phyloP scores from a whole-genome alignment of 2,329 filamentous ascomycete genomes.

The Penicillium sp. region DNA sequence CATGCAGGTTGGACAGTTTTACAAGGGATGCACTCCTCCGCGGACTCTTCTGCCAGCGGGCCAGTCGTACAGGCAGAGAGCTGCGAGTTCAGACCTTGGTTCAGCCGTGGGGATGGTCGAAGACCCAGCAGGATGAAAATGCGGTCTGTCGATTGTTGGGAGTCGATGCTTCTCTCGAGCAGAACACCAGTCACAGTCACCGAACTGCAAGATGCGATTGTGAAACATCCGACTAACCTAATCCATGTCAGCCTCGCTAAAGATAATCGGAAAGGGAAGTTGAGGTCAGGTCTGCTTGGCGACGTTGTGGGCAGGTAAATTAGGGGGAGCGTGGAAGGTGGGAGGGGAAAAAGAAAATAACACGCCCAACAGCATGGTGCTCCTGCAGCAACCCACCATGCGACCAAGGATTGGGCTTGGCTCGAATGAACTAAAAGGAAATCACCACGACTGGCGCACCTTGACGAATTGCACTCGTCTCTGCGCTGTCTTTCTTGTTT shows the following conservation, averaged over 20 bases:
- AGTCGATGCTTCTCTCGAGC: not conserved
- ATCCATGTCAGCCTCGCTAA: constrained; percentile 17
- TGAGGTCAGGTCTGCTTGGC: constrained; percentile 13
- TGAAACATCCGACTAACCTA: constrained; percentile 13
- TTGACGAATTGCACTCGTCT: not conserved
- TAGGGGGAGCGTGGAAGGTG: not conserved
- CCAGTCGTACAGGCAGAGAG: not conserved
- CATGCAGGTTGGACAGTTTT: constrained; percentile 12
- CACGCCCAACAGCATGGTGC: constrained; percentile 5
- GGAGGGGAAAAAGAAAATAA: constrained; percentile 6
- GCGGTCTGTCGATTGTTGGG: constrained; percentile 6
- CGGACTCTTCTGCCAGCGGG: not conserved
- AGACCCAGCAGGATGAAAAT: not conserved
- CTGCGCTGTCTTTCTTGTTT: not conserved
- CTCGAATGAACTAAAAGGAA: constrained; percentile 2
- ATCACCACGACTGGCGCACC: not conserved
- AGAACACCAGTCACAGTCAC: not conserved
- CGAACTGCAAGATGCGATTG: constrained; percentile 1
- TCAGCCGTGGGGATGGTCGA: constrained; percentile 9
- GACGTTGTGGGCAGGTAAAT: constrained; percentile 9
- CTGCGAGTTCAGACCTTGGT: constrained; percentile 1
- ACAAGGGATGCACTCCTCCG: constrained; percentile 5
- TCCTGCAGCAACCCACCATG: not conserved
- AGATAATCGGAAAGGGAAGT: constrained; percentile 16
- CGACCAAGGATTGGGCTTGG: not conserved